Conservation (phyloP, 2,329 filamentous ascomycete genomes). For the Zymoseptoria ardabiliae region DNA sequence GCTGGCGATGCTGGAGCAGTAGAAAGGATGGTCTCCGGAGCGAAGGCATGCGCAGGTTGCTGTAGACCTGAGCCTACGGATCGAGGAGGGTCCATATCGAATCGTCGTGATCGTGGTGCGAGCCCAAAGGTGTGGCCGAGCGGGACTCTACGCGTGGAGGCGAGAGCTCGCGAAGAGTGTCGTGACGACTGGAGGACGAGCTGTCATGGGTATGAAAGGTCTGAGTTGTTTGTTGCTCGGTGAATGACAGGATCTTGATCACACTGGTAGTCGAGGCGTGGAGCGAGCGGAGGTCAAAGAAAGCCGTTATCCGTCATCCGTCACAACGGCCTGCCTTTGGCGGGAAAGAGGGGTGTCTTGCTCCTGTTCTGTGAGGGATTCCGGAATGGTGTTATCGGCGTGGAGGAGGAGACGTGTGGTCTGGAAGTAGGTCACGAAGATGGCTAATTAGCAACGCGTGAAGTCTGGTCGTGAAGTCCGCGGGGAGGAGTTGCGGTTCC, state of each 20-base stretch:
- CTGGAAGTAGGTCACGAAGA: not conserved
- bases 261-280: not conserved
- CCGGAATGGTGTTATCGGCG: not conserved
- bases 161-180: not conserved
- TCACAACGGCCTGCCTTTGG: not conserved
- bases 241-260: not conserved
- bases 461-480: not conserved
- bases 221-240: not conserved
- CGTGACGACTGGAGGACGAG: not conserved
- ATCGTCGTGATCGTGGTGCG: not conserved
- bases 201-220: not conserved
- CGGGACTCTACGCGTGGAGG: not conserved
- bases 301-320: not conserved
- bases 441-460: not conserved
- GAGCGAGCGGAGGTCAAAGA: not conserved
- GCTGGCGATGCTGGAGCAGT: conserved; percentile 29
- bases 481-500: not conserved
- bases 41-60: not conserved
- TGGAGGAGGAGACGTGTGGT: not conserved
- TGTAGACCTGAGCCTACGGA: not conserved
- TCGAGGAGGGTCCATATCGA: not conserved
- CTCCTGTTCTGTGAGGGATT: not conserved
- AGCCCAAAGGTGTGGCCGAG: not conserved
- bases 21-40: conserved; percentile 16
- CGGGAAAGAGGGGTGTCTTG: not conserved